Evolutionary conservation across 2,329 filamentous ascomycete genomes (phyloP), one percentile per base, ranked within the genome.

Genomic region (Leptosphaerulina australis): DNA sequence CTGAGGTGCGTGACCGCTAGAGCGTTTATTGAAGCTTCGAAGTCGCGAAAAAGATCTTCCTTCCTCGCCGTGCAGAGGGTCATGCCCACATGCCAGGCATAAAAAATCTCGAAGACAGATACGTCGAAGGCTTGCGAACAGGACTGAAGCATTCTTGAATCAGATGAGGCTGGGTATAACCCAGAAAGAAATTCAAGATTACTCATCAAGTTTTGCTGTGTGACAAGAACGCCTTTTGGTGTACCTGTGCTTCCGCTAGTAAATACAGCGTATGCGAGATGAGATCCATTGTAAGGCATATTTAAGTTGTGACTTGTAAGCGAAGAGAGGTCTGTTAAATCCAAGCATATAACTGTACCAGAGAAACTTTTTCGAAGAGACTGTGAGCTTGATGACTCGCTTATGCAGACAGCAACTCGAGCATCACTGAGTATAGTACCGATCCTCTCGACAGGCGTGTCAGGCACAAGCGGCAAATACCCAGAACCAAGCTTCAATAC

Each of bases 21-120:
- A 1, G 70, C 66, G 3, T 84, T 79, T 46, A 95, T 88, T 0
- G 84, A 78, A 15, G 75, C 70, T 67, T 91, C 88, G 7, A 95
- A 76, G 60, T 95, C 85, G 29, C 79, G 79, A 62, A 93, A 90
- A 0, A 95, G 73, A 1, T 83, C 81, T 60, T 94, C 88, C 59
- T 92, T 91, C 0, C 79, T 82, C 0, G 85, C 87, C 2, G 88
- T 83, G 65, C 89, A 96, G 10, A 96, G 77, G 53, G 87, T 88
- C 77, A 93, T 90, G 3, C 90, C 90, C 25, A 81, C 80, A 36
- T 83, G 82, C 88, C 91, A 95, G 0, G 90, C 79, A 62, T 90
- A 95, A 68, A 96, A 93, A 11, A 95, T 92, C 64, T 96, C 91
- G 66, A 95, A 95, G 0, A 95, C 88, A 0, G 90, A 95, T 2